Conservation (phyloP, 2,329 filamentous ascomycete genomes). For the Fusarium floridanum region DNA sequence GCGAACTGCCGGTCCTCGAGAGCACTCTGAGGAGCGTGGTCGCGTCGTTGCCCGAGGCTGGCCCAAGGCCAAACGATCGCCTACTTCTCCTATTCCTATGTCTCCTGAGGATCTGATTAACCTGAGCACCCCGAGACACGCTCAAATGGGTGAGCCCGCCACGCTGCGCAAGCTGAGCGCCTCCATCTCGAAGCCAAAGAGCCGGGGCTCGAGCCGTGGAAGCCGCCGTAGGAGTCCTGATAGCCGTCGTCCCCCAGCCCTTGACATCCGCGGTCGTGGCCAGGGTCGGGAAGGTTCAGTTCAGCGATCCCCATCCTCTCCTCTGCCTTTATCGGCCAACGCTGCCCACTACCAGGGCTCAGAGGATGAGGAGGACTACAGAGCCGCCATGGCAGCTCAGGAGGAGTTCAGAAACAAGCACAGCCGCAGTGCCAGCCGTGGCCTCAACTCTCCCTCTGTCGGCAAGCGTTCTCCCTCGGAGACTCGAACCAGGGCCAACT, state of each 20-base stretch:
- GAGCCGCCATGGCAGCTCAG: constrained; percentile 64
- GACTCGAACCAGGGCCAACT: constrained; percentile 51
- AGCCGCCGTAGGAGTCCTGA: constrained; percentile 63
- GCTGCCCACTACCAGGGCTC: constrained; percentile 57
- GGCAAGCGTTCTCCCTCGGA: constrained; percentile 55
- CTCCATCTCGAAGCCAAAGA: constrained; percentile 51
- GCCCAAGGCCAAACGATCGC: constrained; percentile 84
- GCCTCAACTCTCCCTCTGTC: constrained; percentile 52
- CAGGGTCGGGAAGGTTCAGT: constrained; percentile 69
- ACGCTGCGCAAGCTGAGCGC: constrained; percentile 60
- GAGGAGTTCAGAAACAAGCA: constrained; percentile 69
- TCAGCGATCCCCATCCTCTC: constrained; percentile 82
- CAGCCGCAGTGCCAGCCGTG: constrained; percentile 64
- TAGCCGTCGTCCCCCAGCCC: constrained; percentile 54
- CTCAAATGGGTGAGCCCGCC: constrained; percentile 54
- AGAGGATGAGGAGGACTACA: constrained; percentile 75
- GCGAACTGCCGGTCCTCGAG: constrained; percentile 66
- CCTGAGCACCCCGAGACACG: constrained; percentile 63
- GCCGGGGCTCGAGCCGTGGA: constrained; percentile 64
- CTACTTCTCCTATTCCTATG: constrained; percentile 94
- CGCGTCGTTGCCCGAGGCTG: constrained; percentile 74
- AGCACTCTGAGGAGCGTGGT: constrained; percentile 78
- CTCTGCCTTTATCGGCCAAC: constrained; percentile 77
- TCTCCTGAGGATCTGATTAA: constrained; percentile 86
- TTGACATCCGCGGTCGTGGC: constrained; percentile 73